Evolutionary conservation across 306 rosid genomes (phyloP), one percentile per base, ranked within the genome.

Genomic region (Mimosa bimucronata): DNA sequence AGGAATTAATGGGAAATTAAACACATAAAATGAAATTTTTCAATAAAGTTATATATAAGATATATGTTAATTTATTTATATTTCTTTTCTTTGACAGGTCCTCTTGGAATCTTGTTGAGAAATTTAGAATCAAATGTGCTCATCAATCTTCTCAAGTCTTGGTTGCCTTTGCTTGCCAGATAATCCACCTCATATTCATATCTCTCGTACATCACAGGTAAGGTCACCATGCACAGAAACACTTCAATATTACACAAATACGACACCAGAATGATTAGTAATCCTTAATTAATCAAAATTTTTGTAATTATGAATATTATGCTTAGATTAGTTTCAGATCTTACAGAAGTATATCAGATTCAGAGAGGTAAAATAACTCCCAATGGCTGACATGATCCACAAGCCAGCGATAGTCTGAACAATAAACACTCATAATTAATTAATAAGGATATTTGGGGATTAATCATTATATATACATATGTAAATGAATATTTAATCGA

Each of bases 91-190:
- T 69, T 69, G n/a, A 69, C 74, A 41, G 74, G 74, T 41, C 74
- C 74, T 21, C 74, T 69, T 21, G 74, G 74, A 69, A 69, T 69
- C 74, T 41, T 69, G 74, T 41, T 41, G 74, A 69, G 21, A 69
- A 69, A 31, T 21, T 41, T 41, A 7, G 74, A 41, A 21, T 69
- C 55, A 0, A 69, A 8, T 41, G 74, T 9, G 5, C 2, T 23
- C n/a, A 21, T 23, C 55, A 69, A 69, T 69, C 74, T 69, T 28
- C 37, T 69, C 55, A 69, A 9, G 74, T 69, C 74, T 41, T 69
- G 37, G 1, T 69, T 69, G 53, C 74, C 74, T 69, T 69, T 69
- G 55, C 74, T 69, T 42, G 74, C 74, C 4, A 69, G 34, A 69
- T 69, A 69, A 69, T 69, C 55, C 34, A 69, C 74, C 34, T 69